Evolutionary conservation across 495 filamentous ascomycete species (phyloP).

Genomic region (Aspergillus funiculosus): DNA sequence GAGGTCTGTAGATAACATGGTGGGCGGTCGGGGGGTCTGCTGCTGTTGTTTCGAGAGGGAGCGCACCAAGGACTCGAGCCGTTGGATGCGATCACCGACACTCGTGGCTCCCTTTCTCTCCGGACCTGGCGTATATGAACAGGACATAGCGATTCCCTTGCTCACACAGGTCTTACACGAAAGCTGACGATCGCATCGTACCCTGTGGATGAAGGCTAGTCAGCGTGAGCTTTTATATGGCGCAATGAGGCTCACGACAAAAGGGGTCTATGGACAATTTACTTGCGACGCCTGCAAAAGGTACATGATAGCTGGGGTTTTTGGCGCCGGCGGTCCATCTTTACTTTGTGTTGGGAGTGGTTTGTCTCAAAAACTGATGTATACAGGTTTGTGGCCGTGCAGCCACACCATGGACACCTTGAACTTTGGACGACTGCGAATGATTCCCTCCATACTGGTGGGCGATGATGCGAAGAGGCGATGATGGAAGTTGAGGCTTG

Average conservation of each 20-base stretch:
- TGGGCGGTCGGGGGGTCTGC: background rate
- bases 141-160: background rate
- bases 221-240: too few species aligned
- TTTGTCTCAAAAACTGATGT: too few species aligned
- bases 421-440: too few species aligned
- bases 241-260: too few species aligned
- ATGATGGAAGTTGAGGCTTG: too few species aligned
- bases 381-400: too few species aligned
- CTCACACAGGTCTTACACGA: background rate
- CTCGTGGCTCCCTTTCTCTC: background rate
- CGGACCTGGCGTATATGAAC: background rate
- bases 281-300: conserved; percentile 1
- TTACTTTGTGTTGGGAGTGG: background rate
- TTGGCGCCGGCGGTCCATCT: background rate
- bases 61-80: background rate
- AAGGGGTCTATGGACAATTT: background rate
- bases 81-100: background rate
- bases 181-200: background rate
- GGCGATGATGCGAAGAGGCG: too few species aligned
- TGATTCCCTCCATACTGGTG: too few species aligned
- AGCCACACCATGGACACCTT: too few species aligned
- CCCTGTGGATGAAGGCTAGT: too few species aligned
- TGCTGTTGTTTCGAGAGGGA: background rate
- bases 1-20: too few species aligned
- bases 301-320: background rate